Evolutionary conservation across 2,329 filamentous ascomycete genomes (phyloP), one percentile per base, ranked within the genome.

Genomic region (Trichophyton benhamiae): DNA sequence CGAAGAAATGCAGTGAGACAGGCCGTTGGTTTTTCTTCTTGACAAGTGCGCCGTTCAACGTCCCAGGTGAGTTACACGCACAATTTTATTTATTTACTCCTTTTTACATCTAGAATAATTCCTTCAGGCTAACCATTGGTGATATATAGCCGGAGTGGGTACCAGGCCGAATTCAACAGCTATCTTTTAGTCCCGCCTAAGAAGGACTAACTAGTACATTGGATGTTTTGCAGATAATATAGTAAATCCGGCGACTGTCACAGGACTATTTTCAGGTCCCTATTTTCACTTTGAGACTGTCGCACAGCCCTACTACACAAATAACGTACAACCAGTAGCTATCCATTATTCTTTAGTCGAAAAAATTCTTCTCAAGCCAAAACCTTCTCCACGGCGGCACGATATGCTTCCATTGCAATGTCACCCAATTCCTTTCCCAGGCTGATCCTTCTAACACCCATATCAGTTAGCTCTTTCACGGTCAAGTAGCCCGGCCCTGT

Each of bases 1-100:
- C 71, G 20, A 61, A 60, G 52, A 68, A 71, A 60, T 76, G 74
- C 67, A 67, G 71, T 61, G 69, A 71, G 64, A 57, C 68, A 53
- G 71, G 70, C 13, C 70, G 70, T 62, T 78, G 72, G 70, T 70
- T 68, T 5, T 76, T 77, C 59, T 77, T 78, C 63, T 63, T 77
- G 65, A 74, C 72, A 2, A 77, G 75, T 69, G 70, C 74, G 22
- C 75, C 75, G 57, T 71, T 72, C 3, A 75, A 75, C 67, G 70
- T 75, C 63, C 70, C 70, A 62, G 74, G 75, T 73, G 68, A 63
- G 72, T 53, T 53, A 53, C 49, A 53, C 49, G 11, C 49, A 53
- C 4, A 2, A 13, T 53, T 69, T 27, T 25, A 44, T 17, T 17
- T 44, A 2, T 44, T 8, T 15, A n/a, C 3, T 9, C 17, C n/a